Conservation (phyloP, 2,329 filamentous ascomycete species). For the Talaromyces sp. region DNA sequence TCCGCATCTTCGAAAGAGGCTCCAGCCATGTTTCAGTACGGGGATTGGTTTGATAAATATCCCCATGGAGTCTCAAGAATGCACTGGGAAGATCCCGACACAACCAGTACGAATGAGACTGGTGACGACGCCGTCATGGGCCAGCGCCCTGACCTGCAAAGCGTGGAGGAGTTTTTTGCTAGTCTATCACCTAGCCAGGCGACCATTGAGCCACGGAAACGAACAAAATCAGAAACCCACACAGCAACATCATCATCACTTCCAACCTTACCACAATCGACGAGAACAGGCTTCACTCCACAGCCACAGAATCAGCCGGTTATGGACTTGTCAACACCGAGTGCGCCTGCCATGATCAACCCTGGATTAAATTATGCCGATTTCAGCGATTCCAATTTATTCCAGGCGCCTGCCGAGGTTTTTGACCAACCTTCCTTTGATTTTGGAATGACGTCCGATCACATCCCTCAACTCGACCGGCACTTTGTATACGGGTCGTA, state of each 20-base stretch:
- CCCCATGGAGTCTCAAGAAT: slow-evolving; percentile 82
- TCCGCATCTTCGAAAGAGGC: slow-evolving; percentile 27
- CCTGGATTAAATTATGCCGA: slow-evolving; percentile 16
- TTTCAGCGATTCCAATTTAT: slow-evolving; percentile 14
- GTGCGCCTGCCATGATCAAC: slow-evolving; percentile 14
- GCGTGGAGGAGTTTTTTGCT: slow-evolving; percentile 90
- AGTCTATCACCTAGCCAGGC: slow-evolving; percentile 56
- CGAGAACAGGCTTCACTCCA: slow-evolving; percentile 15
- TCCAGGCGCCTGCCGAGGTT: slow-evolving; percentile 16
- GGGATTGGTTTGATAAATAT: slow-evolving; percentile 95
- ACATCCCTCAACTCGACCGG: slow-evolving; percentile 64
- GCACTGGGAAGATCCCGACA: slow-evolving; percentile 73
- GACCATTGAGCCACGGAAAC: slow-evolving; percentile 4
- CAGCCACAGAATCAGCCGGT: slow-evolving; percentile 24
- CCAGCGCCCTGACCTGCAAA: slow-evolving; percentile 84
- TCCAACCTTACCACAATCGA: slow-evolving; percentile 11
- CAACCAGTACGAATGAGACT: slow-evolving; percentile 64
- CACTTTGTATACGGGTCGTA: slow-evolving; percentile 74
- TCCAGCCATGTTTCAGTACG: slow-evolving; percentile 80
- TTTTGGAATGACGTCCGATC: slow-evolving; percentile 33
- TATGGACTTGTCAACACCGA: slow-evolving; percentile 20
- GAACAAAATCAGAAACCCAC: slow-evolving; percentile 3
- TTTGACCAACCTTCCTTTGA: slow-evolving; percentile 31
- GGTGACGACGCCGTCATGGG: slow-evolving; percentile 84
- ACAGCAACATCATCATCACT: background rate